Evolutionary conservation across 2,329 filamentous ascomycete genomes (phyloP).

Genomic region (Gnomoniopsis smithogilvyi): DNA sequence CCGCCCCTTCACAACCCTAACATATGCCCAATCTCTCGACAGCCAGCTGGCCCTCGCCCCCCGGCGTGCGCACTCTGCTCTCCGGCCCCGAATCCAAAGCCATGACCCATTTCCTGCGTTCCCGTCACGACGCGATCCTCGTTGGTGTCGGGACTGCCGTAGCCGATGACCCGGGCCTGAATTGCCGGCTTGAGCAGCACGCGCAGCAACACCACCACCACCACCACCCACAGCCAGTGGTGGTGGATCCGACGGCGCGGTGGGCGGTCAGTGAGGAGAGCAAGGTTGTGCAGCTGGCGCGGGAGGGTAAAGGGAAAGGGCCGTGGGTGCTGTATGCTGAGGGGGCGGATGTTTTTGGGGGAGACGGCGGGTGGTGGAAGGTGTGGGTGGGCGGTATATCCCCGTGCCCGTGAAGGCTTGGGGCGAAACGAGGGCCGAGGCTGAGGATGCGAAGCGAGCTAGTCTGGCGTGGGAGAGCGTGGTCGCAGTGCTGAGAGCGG

Average conservation of each 20-base stretch:
- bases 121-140: constrained; percentile 78
- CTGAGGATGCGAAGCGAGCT: constrained; percentile 28
- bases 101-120: constrained; percentile 90
- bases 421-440: constrained; percentile 24
- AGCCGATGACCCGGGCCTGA: constrained; percentile 81
- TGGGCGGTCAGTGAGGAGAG: constrained; percentile 62
- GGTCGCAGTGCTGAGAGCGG: constrained; percentile 50
- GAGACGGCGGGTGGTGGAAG: constrained; percentile 40
- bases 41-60: constrained; percentile 71
- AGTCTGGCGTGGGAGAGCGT: constrained; percentile 64
- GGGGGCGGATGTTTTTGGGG: constrained; percentile 38
- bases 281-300: constrained; percentile 65
- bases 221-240: constrained; percentile 60
- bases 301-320: constrained; percentile 63
- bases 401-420: constrained; percentile 36
- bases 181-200: constrained; percentile 67
- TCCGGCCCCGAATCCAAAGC: constrained; percentile 82
- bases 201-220: constrained; percentile 27
- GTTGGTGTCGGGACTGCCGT: constrained; percentile 81
- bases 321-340: constrained; percentile 67
- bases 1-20: constrained; percentile 69
- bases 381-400: constrained; percentile 52
- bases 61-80: constrained; percentile 76
- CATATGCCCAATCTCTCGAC: constrained; percentile 89
- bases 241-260: constrained; percentile 75